Evolutionary conservation across 2,329 filamentous ascomycete genomes (phyloP), one percentile per base, ranked within the genome.

Genomic region (Cladophialophora yegresii): DNA sequence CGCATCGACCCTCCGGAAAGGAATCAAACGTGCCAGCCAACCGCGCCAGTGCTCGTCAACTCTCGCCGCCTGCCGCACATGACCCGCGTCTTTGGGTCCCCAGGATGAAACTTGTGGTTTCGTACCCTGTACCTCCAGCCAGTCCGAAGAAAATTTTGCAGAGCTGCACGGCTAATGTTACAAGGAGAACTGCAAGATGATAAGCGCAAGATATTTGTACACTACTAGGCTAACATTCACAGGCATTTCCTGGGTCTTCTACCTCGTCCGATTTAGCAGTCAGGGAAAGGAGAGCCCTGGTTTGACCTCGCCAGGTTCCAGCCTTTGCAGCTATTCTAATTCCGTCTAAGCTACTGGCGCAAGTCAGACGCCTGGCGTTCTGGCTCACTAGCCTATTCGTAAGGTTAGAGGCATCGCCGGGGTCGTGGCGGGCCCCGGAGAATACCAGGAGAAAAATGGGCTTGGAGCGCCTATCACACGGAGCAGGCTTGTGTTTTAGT

Each of bases 1-100:
- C 49, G 57, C 47, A 47, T 32, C 28, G 2, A 53, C 23, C 45
- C 28, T 53, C 23, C 22, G 47, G 45, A 58, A 54, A 28, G 30
- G 59, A 54, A 58, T 50, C 51, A 61, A 58, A 65, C 50, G 51
- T 54, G 32, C 61, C 53, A 63, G 61, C 61, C 64, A 57, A 60
- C 64, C 59, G 49, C 26, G 26, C 26, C 26, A 28, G 26, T 28
- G 26, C 26, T 28, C 26, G 26, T 28, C 33, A 50, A 28, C 47
- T 51, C 30, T 51, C 22, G 22, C 43, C 40, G 33, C 47, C 36
- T 13, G 16, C 33, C 28, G 36, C 23, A 36, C 30, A 20, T 50
- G 20, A 26, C 47, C 22, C 47, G 20, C 9, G 26, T 28, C 8
- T 51, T 51, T 51, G 47, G 47, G 20, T 51, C 26, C 47, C 20